A percentile compares a stretch with the other conserved stretches of the same genome.
phyloP scores from a whole-genome alignment of 352 stramenopile genomes.

The Globisporangium parvum region DNA sequence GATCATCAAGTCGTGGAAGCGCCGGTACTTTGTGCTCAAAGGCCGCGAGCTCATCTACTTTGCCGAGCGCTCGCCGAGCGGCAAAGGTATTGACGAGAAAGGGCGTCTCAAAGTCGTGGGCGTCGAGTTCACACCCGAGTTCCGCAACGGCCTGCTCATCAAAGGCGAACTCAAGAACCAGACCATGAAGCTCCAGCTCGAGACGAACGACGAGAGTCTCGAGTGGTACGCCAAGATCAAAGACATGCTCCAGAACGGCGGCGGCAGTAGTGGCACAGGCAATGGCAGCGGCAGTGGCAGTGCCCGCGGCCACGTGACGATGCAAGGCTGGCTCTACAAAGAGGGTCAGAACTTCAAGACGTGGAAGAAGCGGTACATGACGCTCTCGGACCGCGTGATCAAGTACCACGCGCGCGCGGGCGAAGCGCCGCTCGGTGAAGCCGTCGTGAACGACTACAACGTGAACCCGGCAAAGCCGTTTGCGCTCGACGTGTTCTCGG shows the following conservation, averaged over 20 bases:
- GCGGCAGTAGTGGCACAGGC: slow-evolving; percentile 3
- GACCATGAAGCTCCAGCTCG: slow-evolving; percentile 57
- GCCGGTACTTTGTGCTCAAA: slow-evolving; percentile 80
- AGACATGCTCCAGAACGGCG: slow-evolving; percentile 21
- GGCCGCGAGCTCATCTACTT: slow-evolving; percentile 77
- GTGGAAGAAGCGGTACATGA: slow-evolving; percentile 83
- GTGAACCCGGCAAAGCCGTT: slow-evolving; percentile 58
- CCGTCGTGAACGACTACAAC: slow-evolving; percentile 65
- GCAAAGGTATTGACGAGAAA: slow-evolving; percentile 77
- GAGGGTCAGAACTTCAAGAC: slow-evolving; percentile 87
- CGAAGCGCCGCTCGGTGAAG: slow-evolving; percentile 60
- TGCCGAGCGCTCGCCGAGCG: slow-evolving; percentile 50
- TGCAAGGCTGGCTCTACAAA: slow-evolving; percentile 76
- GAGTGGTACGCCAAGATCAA: slow-evolving; percentile 62
- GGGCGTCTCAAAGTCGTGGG: slow-evolving; percentile 45
- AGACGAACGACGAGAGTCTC: slow-evolving; percentile 51
- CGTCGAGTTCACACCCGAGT: slow-evolving; percentile 66
- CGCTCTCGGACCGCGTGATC: slow-evolving; percentile 43
- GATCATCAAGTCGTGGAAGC: slow-evolving; percentile 83
- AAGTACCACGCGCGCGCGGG: slow-evolving; percentile 55
- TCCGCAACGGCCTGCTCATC: slow-evolving; percentile 54
- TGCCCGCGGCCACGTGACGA: slow-evolving; percentile 18
- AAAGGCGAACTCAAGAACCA: slow-evolving; percentile 70
- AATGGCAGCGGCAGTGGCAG: slow-evolving; percentile 1
- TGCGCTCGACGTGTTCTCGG: slow-evolving; percentile 70